Percentiles rank a stretch among this genome's conserved stretches.
Conservation (phyloP, 2,329 filamentous ascomycete species). For the Alternaria sp. region DNA sequence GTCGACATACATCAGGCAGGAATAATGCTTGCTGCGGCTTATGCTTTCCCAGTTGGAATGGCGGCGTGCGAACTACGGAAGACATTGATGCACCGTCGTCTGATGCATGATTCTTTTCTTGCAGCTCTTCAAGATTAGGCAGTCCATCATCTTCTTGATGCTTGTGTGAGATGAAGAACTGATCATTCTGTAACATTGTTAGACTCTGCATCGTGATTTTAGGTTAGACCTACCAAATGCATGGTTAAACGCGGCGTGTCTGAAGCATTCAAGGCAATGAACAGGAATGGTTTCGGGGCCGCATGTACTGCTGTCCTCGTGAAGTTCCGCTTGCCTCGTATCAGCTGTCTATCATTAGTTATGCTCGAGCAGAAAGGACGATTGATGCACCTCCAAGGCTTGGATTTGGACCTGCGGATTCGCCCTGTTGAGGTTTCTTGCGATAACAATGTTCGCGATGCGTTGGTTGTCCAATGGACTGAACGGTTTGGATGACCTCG, state of each 20-base stretch:
- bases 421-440: constrained; percentile 77
- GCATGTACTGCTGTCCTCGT: constrained; percentile 75
- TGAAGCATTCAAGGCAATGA: constrained; percentile 72
- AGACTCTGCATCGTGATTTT: constrained; percentile 41
- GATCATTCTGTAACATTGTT: constrained; percentile 73
- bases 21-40: constrained; percentile 44
- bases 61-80: constrained; percentile 47
- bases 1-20: constrained; percentile 52
- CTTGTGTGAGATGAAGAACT: constrained; percentile 87
- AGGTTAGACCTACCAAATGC: constrained; percentile 47
- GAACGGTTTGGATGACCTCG: constrained; percentile 42
- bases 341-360: constrained; percentile 61
- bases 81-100: constrained; percentile 43
- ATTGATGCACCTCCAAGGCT: constrained; percentile 61
- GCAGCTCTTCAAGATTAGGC: constrained; percentile 71
- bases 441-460: constrained; percentile 84
- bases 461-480: constrained; percentile 55
- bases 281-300: constrained; percentile 78
- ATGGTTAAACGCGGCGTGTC: constrained; percentile 45
- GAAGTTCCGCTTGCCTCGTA: constrained; percentile 79
- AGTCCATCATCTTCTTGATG: constrained; percentile 76
- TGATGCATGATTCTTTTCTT: constrained; percentile 21
- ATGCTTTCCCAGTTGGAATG: constrained; percentile 19
- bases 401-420: constrained; percentile 83
- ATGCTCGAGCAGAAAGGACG: neutral